Evolutionary conservation across 768 basidiomycete genomes (phyloP).

Genomic region (Boletus speciosus): DNA sequence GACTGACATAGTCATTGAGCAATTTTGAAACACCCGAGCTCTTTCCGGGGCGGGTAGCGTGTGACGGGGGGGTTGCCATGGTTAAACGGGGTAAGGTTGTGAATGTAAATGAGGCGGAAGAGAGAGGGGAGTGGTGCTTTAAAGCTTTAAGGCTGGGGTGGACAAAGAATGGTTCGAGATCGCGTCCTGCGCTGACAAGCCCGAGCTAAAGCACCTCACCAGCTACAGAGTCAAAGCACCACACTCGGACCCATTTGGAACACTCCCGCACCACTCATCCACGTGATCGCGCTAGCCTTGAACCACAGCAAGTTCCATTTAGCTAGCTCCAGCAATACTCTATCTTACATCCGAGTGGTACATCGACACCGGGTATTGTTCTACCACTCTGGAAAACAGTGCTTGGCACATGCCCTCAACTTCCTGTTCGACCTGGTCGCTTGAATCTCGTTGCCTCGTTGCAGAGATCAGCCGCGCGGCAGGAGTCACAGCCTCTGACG

Average conservation of each 20-base stretch:
- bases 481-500: neutral
- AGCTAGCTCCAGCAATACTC: neutral
- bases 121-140: neutral
- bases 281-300: constrained; percentile 22
- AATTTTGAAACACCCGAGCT: constrained; percentile 44
- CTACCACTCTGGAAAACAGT: neutral
- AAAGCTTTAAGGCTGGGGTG: constrained; percentile 9
- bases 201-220: constrained; percentile 19
- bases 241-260: constrained; percentile 33
- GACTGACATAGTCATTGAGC: constrained; percentile 62
- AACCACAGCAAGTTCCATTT: neutral
- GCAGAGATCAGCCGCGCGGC: neutral
- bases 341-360: neutral
- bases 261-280: constrained; percentile 6
- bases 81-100: neutral
- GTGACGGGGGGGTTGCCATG: constrained; percentile 25
- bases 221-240: neutral
- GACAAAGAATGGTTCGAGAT: constrained; percentile 19
- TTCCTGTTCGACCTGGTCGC: neutral
- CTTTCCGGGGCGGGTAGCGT: constrained; percentile 22
- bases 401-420: neutral
- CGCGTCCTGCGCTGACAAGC: constrained; percentile 38
- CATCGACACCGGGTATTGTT: neutral
- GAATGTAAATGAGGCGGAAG: neutral
- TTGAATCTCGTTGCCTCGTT: neutral